A percentile compares a stretch with the other conserved stretches of the same genome.
Conservation (phyloP, 1,284 basidiomycete species). For the Agaricales sp. region DNA sequence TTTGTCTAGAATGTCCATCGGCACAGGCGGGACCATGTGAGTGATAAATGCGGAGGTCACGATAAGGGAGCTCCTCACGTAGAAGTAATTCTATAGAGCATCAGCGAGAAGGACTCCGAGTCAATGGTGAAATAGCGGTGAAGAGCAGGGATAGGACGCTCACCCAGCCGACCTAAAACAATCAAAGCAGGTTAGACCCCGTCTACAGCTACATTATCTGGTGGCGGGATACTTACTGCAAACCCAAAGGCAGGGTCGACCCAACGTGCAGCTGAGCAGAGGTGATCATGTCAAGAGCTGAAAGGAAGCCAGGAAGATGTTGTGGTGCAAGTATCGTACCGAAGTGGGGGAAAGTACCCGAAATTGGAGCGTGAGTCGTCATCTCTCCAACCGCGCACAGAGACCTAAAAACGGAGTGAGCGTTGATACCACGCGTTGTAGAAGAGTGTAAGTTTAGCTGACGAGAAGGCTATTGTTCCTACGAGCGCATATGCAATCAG, state of each 20-base stretch:
- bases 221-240: slow-evolving; percentile 11
- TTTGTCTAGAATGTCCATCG: slow-evolving; percentile 37
- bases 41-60: neutral
- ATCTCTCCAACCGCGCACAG: slow-evolving; percentile 61
- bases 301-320: no score
- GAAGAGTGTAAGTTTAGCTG: slow-evolving; percentile 14
- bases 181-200: no score
- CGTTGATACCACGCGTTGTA: no score
- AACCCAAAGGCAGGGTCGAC: neutral
- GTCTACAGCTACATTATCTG: slow-evolving; percentile 11
- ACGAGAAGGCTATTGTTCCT: slow-evolving; percentile 54
- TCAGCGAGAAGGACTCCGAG: no score
- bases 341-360: slow-evolving; percentile 66
- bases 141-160: slow-evolving; percentile 3
- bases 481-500: slow-evolving; percentile 52
- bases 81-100: neutral
- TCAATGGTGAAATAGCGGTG: slow-evolving; percentile 26
- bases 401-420: slow-evolving; percentile 27
- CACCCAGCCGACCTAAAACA: slow-evolving; percentile 14
- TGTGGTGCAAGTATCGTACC: no score
- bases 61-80: no score
- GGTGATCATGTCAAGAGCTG: slow-evolving; percentile 11
- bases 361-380: slow-evolving; percentile 63
- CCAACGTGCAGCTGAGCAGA: neutral
- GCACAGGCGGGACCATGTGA: neutral